Percentiles rank a stretch among this genome's conserved stretches.
These are phyloP conservation scores for Aurifilum marmelostoma DNA, from an alignment of 2,329 filamentous ascomycete genomes.

Conservation along the genomic window DNA sequence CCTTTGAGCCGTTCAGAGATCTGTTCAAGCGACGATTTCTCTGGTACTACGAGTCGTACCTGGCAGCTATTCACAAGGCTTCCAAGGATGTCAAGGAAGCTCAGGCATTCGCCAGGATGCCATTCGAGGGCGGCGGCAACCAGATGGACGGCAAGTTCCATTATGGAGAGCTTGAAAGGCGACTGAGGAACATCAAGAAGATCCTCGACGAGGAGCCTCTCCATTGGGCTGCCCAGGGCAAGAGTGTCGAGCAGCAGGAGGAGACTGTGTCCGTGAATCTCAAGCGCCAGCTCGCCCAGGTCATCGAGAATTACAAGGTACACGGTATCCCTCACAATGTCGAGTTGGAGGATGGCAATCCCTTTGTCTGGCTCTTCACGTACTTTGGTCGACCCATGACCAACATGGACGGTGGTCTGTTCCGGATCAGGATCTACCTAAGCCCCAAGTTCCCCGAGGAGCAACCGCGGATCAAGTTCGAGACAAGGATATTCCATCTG, in stretches of 20 bases:
- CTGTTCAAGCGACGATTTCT: constrained; percentile 89
- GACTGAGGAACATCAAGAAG: constrained; percentile 70
- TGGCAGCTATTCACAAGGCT: constrained; percentile 69
- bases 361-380: constrained; percentile 85
- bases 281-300: constrained; percentile 82
- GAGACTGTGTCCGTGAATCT: constrained; percentile 79
- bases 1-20: constrained; percentile 87
- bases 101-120: constrained; percentile 75
- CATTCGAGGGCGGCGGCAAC: constrained; percentile 79
- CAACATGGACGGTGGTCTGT: constrained; percentile 88
- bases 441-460: constrained; percentile 86
- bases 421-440: constrained; percentile 77
- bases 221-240: constrained; percentile 72
- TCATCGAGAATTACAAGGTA: constrained; percentile 73
- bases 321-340: constrained; percentile 75
- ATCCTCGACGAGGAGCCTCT: constrained; percentile 72
- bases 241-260: constrained; percentile 62
- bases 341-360: constrained; percentile 77
- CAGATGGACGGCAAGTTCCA: constrained; percentile 85
- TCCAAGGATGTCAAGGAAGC: constrained; percentile 65
- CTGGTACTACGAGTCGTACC: constrained; percentile 93
- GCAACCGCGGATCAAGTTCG: constrained; percentile 80
- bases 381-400: constrained; percentile 94
- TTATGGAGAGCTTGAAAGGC: constrained; percentile 72
- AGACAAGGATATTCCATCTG: constrained; percentile 85